Evolutionary conservation across 441 rosid species (phyloP).

Genomic region (Capsella rubella): DNA sequence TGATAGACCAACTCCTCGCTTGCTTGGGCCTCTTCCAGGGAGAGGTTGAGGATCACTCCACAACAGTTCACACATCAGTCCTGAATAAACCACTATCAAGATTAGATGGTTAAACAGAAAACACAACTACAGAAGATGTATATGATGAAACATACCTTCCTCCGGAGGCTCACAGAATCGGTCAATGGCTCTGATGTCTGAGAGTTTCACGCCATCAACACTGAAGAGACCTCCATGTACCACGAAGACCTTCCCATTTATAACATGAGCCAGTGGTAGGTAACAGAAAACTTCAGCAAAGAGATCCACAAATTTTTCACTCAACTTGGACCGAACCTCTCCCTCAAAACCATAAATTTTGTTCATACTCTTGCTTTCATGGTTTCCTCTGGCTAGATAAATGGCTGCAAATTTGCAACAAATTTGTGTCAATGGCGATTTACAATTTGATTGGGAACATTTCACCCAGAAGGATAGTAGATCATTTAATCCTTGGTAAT

Average conservation of each 20-base stretch:
- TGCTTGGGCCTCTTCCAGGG: constrained; percentile 99
- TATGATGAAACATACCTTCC: constrained; percentile 68
- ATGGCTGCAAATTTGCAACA: constrained; percentile 63
- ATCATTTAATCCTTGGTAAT: not conserved
- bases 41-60: constrained; percentile 99
- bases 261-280: constrained; percentile 92
- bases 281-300: constrained; percentile 97
- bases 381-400: constrained; percentile 94
- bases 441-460: not conserved
- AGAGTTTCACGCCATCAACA: constrained; percentile 92
- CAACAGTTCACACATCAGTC: constrained; percentile 94
- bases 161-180: constrained; percentile 98
- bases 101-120: not conserved
- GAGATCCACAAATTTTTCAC: constrained; percentile 92
- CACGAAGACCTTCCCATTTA: constrained; percentile 79
- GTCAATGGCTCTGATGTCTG: constrained; percentile 84
- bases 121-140: not conserved
- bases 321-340: constrained; percentile 94
- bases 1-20: constrained; percentile 96
- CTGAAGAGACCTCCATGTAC: constrained; percentile 99
- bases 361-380: constrained; percentile 99
- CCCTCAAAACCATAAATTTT: constrained; percentile 99
- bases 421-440: not conserved
- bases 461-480: not conserved
- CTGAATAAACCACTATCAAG: constrained; percentile 46